A percentile compares a stretch with the other conserved stretches of the same genome.
These are phyloP conservation scores for Coemansia sp. DNA, from an alignment of 192 early-diverging fungal species.

Conservation along the genomic window DNA sequence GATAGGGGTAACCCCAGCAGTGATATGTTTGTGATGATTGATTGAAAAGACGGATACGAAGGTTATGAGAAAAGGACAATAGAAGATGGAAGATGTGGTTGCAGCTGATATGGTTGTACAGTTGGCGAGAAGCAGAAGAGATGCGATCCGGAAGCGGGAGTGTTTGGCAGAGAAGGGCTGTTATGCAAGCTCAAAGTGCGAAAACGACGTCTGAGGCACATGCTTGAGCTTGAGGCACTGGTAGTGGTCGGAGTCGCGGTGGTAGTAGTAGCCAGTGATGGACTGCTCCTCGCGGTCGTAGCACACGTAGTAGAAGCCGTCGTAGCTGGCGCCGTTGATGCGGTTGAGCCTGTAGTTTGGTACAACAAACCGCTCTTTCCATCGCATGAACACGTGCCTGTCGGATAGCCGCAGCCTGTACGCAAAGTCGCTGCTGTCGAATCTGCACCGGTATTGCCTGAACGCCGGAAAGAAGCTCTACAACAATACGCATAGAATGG, in stretches of 20 bases:
- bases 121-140: neutral
- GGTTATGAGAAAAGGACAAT: neutral
- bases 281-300: conserved; percentile 62
- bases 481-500: neutral
- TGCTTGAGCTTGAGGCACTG: conserved; percentile 52
- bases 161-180: neutral
- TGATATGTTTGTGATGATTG: neutral
- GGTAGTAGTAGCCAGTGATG: conserved; percentile 71
- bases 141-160: neutral
- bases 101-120: neutral
- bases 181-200: conserved; percentile 54
- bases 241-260: conserved; percentile 52
- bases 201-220: conserved; percentile 37
- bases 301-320: conserved; percentile 80
- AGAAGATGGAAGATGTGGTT: neutral
- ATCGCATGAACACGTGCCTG: conserved; percentile 75
- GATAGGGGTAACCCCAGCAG: no score
- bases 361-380: conserved; percentile 86
- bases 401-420: conserved; percentile 58
- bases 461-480: conserved; percentile 55
- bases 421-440: conserved; percentile 37
- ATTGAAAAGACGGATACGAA: neutral
- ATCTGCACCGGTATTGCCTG: conserved; percentile 33
- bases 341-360: conserved; percentile 73
- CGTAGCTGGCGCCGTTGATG: conserved; percentile 76